Base-by-base conservation (phyloP, 148 eudicot species). In the Vaccinium vitisidaea region DNA sequence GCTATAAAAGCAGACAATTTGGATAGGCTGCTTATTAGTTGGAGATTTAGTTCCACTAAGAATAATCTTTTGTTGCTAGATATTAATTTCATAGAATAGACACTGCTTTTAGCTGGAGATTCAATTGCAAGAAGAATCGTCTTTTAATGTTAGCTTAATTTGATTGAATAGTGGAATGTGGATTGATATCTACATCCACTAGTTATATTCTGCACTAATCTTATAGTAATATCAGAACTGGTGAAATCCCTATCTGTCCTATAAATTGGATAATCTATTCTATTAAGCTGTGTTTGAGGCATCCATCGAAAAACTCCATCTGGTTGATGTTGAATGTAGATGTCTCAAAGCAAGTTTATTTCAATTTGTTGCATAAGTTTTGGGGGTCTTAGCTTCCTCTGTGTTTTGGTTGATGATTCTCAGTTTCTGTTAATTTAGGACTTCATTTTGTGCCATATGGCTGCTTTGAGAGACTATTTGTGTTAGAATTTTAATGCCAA, bases 111-210 rank as follows among this genome's bases (percentile, higher is more conserved):
- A 70, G 75, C 75, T 25, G 46, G 76, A 71, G 76, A 71, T 71
- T 71, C 32, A 36, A 21, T 71, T 71, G 46, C 76, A 14, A 8
- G 76, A 13, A 43, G 23, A 49, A 76, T 49, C n/a, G n/a, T 49
- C 58, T 77, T 49, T n/a, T 77, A n/a, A 48, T 77, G 15, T 77
- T 77, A 77, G 32, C 1, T 49, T 49, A 48, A 77, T 77, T 77
- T 27, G 80, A 52, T 77, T n/a, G 32, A 49, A 77, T 23, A 77
- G 32, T 77, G 80, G 80, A 50, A 77, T 49, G 56, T 77, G 16
- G 80, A 77, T 50, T 50, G 36, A 77, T 23, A 77, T 77, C 80
- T 77, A 23, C 39, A 23, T 50, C 39, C 39, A 69, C 54, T 27
- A 25, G 54, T 76, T 48, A 76, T 48, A n/a, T 76, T 76, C 15